Evolutionary conservation across 208 protist species (phyloP).

Genomic region (Balamuthia mandrillaris): DNA sequence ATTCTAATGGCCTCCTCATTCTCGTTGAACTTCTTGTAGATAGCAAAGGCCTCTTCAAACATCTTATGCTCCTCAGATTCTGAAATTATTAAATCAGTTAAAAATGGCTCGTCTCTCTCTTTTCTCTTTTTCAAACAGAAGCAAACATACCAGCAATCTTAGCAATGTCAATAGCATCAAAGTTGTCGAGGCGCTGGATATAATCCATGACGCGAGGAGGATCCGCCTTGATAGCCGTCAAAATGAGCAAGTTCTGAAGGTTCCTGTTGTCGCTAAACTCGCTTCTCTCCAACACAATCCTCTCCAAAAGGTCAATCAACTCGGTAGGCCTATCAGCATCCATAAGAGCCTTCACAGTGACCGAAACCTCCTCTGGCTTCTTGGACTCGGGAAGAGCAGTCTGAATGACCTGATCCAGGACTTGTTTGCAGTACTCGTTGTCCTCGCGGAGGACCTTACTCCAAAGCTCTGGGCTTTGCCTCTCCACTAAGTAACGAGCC

Average conservation of each 20-base stretch:
- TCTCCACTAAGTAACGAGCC: constrained; percentile 94
- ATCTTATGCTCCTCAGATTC: constrained; percentile 78
- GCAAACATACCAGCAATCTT: constrained; percentile 91
- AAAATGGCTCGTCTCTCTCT: too few species aligned
- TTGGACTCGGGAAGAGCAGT: constrained; percentile 95
- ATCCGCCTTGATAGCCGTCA: constrained; percentile 97
- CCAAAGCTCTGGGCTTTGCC: constrained; percentile 97
- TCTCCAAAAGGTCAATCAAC: constrained; percentile 98
- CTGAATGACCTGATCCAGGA: constrained; percentile 98
- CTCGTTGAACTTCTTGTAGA: constrained; percentile 97
- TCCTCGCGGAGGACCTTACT: constrained; percentile 86
- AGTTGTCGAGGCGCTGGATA: constrained; percentile 96
- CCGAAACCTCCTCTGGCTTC: constrained; percentile 94
- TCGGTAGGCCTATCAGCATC: constrained; percentile 96
- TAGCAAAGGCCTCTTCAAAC: constrained; percentile 97
- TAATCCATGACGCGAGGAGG: constrained; percentile 95
- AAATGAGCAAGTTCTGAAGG: constrained; percentile 99
- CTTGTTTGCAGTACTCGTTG: constrained; percentile 83
- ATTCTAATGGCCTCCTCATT: constrained; percentile 94
- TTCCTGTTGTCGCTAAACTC: constrained; percentile 96
- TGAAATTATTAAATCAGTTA: too few species aligned
- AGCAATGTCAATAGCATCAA: constrained; percentile 97
- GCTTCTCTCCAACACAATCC: constrained; percentile 95
- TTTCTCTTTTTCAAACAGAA: too few species aligned
- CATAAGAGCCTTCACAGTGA: constrained; percentile 98